A percentile compares a stretch with the other conserved stretches of the same genome.
Evolutionary conservation across 495 filamentous ascomycete genomes (phyloP).

Genomic region (Chaetomidium leptoderma): DNA sequence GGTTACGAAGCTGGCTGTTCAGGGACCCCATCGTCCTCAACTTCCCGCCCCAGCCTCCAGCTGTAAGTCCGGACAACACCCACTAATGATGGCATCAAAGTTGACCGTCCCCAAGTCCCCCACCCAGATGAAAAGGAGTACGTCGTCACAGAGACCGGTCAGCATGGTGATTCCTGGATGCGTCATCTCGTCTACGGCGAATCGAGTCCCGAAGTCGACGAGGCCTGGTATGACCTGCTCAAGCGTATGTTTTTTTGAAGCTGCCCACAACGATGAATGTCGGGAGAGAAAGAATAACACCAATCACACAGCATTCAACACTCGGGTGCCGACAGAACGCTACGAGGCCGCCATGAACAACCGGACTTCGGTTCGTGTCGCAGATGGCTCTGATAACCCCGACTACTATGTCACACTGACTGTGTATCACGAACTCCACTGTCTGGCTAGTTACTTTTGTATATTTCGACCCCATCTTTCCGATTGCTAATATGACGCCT

Average conservation of each 20-base stretch:
- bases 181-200: constrained; percentile 11
- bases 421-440: constrained; percentile 17
- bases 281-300: neutral
- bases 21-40: neutral
- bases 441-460: neutral
- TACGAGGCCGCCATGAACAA: constrained; percentile 7
- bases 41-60: neutral
- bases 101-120: constrained; percentile 6
- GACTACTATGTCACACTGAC: constrained; percentile 20
- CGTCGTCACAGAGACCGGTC: constrained; percentile 4
- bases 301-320: constrained; percentile 12
- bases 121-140: constrained; percentile 15
- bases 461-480: neutral
- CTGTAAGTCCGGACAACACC: neutral
- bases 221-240: constrained; percentile 14
- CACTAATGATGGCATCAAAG: neutral
- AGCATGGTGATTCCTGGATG: neutral
- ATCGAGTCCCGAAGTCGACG: constrained; percentile 11
- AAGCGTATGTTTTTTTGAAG: neutral
- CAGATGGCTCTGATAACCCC: constrained; percentile 5
- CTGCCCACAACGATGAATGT: neutral
- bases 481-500: neutral
- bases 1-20: neutral
- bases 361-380: constrained; percentile 4
- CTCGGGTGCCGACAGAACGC: constrained; percentile 8